phyloP scores from a whole-genome alignment of 73 alveolate species.

The Blepharisma japonicum region DNA sequence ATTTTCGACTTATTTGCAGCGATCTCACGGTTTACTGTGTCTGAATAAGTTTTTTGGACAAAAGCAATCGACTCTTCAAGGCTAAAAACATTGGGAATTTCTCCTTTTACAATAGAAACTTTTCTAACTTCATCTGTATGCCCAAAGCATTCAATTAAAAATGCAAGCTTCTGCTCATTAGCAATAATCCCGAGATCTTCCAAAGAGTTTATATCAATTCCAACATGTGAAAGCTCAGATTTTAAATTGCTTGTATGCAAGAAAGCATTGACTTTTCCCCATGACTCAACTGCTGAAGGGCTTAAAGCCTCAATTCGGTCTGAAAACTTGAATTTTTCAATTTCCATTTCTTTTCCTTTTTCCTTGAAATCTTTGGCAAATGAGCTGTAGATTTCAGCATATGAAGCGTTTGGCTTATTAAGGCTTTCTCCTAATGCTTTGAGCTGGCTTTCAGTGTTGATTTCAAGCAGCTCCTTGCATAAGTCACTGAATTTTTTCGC shows the following conservation, averaged over 20 bases:
- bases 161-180: neutral
- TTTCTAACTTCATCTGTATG: slow-evolving; percentile 5
- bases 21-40: neutral
- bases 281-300: neutral
- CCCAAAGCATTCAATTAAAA: slow-evolving; percentile 3
- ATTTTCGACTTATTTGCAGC: neutral
- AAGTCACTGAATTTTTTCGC: neutral
- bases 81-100: neutral
- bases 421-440: neutral
- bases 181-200: neutral
- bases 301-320: neutral
- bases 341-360: neutral
- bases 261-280: neutral
- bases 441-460: neutral
- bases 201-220: neutral
- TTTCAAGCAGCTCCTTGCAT: neutral
- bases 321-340: neutral
- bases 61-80: neutral
- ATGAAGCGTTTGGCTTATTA: neutral
- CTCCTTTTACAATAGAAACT: neutral
- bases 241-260: neutral
- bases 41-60: neutral
- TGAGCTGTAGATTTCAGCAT: neutral
- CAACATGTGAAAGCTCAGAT: neutral
- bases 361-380: neutral